Percentiles rank a stretch among this genome's conserved stretches.
phyloP scores from a whole-genome alignment of 805 yeast species.

The Grigorovia jiainica region DNA sequence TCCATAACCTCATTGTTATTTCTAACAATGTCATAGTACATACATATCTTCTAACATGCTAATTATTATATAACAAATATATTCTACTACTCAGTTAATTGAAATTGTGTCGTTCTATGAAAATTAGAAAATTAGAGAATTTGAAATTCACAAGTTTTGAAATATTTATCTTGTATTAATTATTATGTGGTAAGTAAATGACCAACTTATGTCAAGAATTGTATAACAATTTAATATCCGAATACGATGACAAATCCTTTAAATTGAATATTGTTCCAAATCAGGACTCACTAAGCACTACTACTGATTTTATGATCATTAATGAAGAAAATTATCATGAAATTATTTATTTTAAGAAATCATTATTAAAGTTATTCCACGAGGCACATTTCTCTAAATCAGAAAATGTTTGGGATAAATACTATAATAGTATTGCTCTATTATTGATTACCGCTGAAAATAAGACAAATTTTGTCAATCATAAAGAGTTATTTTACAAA shows the following conservation, averaged over 20 bases:
- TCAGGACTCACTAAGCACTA: constrained; percentile 5
- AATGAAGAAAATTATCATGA: constrained; percentile 20
- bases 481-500: constrained; percentile 18
- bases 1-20: too few species aligned
- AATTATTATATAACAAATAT: too few species aligned
- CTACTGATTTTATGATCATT: constrained; percentile 5
- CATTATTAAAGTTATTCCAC: constrained; percentile 21
- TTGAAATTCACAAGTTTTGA: too few species aligned
- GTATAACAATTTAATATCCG: constrained; percentile 7
- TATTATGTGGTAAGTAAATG: neutral
- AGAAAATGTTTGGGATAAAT: constrained; percentile 3
- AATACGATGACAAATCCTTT: neutral
- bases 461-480: constrained; percentile 26
- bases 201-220: constrained; percentile 10
- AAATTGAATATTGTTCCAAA: constrained; percentile 9
- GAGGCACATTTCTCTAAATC: constrained; percentile 23
- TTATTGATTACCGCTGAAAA: constrained; percentile 31
- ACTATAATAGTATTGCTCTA: constrained; percentile 27
- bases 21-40: too few species aligned
- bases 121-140: too few species aligned
- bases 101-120: too few species aligned
- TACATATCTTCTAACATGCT: too few species aligned
- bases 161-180: too few species aligned
- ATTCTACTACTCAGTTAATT: too few species aligned
- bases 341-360: constrained; percentile 27